Conservation (phyloP, 371 early-diverging fungal species). For the Mucor velutinosus region DNA sequence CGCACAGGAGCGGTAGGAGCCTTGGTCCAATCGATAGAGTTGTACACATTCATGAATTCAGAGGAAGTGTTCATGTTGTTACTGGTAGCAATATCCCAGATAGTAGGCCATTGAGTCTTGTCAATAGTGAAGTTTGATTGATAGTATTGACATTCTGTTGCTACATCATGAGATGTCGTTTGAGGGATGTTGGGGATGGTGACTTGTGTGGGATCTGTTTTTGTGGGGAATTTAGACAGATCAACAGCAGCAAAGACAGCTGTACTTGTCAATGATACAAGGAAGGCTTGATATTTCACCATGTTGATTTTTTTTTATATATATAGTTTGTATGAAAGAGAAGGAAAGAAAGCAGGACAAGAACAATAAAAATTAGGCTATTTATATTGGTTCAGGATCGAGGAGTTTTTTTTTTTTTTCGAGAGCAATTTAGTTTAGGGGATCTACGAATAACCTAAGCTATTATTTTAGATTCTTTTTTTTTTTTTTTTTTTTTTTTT, state of each 20-base stretch:
- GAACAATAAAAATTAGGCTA: background rate
- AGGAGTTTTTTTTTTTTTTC: background rate
- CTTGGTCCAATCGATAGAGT: slow-evolving; percentile 44
- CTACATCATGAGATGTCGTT: slow-evolving; percentile 24
- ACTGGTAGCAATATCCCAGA: slow-evolving; percentile 29
- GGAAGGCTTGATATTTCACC: slow-evolving; percentile 18
- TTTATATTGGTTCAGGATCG: background rate
- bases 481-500: no score
- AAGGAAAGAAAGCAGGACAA: background rate
- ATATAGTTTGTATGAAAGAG: background rate
- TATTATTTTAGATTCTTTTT: background rate
- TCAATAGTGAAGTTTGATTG: slow-evolving; percentile 20
- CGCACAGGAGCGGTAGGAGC: slow-evolving; percentile 33
- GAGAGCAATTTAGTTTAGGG: background rate
- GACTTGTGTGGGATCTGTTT: slow-evolving; percentile 24
- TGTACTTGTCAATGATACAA: slow-evolving; percentile 14
- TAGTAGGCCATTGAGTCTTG: slow-evolving; percentile 26
- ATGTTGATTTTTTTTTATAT: background rate
- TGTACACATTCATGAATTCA: slow-evolving; percentile 25
- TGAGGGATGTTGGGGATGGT: slow-evolving; percentile 28
- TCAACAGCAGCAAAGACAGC: slow-evolving; percentile 20
- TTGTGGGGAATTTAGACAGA: slow-evolving; percentile 17
- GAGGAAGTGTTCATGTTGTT: slow-evolving; percentile 26
- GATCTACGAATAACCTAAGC: background rate
- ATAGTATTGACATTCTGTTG: slow-evolving; percentile 25